phyloP scores from a whole-genome alignment of 495 filamentous ascomycete genomes.

The Daldinia caldariorum region DNA sequence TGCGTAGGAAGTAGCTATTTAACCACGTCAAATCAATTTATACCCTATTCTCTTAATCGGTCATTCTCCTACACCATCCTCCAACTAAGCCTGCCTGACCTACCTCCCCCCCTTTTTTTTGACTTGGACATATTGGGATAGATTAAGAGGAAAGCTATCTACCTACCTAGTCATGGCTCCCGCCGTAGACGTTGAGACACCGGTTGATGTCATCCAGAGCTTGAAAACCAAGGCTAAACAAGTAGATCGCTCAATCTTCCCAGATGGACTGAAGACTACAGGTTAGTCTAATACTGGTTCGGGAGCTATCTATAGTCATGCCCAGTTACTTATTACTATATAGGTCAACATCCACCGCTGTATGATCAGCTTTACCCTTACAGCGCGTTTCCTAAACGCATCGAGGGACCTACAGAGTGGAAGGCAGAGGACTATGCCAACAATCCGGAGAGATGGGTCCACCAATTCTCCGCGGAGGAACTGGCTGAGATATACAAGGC shows the following conservation, averaged over 20 bases:
- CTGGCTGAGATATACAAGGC: constrained; percentile 72
- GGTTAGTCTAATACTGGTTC: constrained; percentile 25
- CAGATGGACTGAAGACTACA: constrained; percentile 61
- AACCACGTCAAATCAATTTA: constrained; percentile 21
- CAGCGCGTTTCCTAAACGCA: constrained; percentile 74
- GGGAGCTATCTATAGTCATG: neutral
- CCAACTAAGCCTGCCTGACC: constrained; percentile 6
- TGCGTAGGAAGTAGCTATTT: constrained; percentile 24
- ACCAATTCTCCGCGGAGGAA: constrained; percentile 72
- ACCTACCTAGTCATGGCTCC: constrained; percentile 41
- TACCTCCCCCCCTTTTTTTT: neutral
- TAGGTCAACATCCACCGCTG: constrained; percentile 80
- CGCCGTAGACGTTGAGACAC: constrained; percentile 35
- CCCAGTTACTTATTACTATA: constrained; percentile 23
- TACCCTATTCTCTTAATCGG: constrained; percentile 27
- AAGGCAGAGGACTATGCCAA: constrained; percentile 73
- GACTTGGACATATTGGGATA: constrained; percentile 15
- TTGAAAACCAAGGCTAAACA: constrained; percentile 39
- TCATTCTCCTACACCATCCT: constrained; percentile 11
- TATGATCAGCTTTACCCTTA: constrained; percentile 74
- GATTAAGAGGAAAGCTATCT: constrained; percentile 17
- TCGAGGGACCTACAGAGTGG: constrained; percentile 83
- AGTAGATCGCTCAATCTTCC: constrained; percentile 53
- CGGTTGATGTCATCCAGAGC: constrained; percentile 37
- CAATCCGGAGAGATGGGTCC: constrained; percentile 79